phyloP scores from a whole-genome alignment of 305 asterid species.

The Lippia alba region DNA sequence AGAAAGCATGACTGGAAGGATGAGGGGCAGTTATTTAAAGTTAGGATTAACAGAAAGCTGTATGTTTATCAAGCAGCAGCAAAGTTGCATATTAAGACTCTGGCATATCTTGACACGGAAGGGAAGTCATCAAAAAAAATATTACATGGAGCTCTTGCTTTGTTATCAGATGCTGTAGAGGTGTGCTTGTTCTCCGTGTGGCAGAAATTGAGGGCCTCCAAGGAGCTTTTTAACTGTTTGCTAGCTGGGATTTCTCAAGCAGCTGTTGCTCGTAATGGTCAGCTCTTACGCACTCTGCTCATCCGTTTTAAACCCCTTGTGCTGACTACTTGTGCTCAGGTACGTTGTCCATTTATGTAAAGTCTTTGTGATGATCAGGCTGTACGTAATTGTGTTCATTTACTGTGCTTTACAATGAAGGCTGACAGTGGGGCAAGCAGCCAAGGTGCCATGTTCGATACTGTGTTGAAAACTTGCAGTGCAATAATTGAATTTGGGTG shows the following conservation, averaged over 20 bases:
- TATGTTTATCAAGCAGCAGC: constrained; percentile 69
- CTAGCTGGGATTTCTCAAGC: constrained; percentile 72
- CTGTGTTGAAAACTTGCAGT: constrained; percentile 66
- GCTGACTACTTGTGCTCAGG: constrained; percentile 66
- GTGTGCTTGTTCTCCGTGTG: constrained; percentile 66
- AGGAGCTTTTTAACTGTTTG: constrained; percentile 66
- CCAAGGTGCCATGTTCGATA: constrained; percentile 68
- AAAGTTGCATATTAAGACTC: constrained; percentile 53
- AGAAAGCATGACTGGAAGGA: constrained; percentile 71
- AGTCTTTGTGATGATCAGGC: constrained; percentile 12
- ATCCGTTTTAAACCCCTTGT: constrained; percentile 71
- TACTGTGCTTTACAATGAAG: constrained; percentile 36
- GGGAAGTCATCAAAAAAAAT: constrained; percentile 68
- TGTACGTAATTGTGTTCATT: constrained; percentile 18
- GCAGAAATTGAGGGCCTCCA: constrained; percentile 69
- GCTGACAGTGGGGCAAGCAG: constrained; percentile 60
- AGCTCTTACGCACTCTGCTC: constrained; percentile 64
- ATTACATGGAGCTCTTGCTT: constrained; percentile 66
- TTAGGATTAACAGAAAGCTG: constrained; percentile 58
- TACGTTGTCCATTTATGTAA: constrained; percentile 28
- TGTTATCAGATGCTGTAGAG: constrained; percentile 69
- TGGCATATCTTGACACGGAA: constrained; percentile 60
- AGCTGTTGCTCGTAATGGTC: constrained; percentile 66
- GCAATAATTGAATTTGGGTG: constrained; percentile 71
- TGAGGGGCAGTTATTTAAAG: constrained; percentile 63